These are phyloP conservation scores for Acorus gramineus DNA, from an alignment of 106 monocot genomes.

Conservation along the genomic window DNA sequence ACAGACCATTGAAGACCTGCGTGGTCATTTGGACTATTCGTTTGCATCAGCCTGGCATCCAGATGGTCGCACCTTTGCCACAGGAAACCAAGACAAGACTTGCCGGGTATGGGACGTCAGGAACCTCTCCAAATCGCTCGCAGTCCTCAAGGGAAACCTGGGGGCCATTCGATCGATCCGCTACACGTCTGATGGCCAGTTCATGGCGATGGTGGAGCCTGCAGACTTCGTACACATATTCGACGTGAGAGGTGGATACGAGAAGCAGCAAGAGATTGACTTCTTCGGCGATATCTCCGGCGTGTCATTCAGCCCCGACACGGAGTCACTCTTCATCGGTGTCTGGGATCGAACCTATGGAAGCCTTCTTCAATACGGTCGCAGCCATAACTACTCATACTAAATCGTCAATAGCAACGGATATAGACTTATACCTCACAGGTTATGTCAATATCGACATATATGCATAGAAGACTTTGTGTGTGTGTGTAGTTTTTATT, in stretches of 20 bases:
- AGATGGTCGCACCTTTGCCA: constrained; percentile 30
- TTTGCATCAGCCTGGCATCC: constrained; percentile 53
- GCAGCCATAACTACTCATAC: constrained; percentile 20
- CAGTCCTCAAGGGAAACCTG: constrained; percentile 29
- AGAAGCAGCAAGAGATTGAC: constrained; percentile 30
- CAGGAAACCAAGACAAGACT: constrained; percentile 49
- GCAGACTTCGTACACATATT: constrained; percentile 49
- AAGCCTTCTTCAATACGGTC: constrained; percentile 32
- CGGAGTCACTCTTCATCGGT: constrained; percentile 30
- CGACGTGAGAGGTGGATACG: constrained; percentile 24
- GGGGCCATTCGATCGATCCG: constrained; percentile 39
- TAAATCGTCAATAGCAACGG: no score
- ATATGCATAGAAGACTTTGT: no score
- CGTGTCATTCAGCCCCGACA: constrained; percentile 35
- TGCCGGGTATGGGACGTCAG: constrained; percentile 39
- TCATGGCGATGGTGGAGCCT: constrained; percentile 47
- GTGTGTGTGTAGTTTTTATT: no score
- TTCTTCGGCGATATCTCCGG: constrained; percentile 53
- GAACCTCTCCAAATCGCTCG: constrained; percentile 26
- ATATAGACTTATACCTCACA: no score
- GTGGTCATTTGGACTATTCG: constrained; percentile 37
- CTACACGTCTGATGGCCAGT: constrained; percentile 31
- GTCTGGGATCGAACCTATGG: constrained; percentile 42
- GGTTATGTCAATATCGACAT: no score
- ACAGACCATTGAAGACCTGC: constrained; percentile 31